Evolutionary conservation across 805 yeast genomes (phyloP), one percentile per base, ranked within the genome.

Genomic region (Lipomyces anomalus): DNA sequence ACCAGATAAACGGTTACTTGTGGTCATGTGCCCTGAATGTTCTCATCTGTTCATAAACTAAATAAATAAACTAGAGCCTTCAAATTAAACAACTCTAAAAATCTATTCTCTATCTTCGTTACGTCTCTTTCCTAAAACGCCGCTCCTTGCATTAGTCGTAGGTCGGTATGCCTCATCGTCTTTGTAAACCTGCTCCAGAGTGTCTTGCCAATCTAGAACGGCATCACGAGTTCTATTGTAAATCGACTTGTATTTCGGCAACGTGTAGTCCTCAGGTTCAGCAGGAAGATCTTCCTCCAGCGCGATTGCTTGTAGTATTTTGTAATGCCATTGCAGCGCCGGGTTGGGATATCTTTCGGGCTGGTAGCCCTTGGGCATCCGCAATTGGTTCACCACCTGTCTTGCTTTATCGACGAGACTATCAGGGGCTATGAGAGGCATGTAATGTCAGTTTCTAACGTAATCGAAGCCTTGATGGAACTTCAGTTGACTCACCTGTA

Each of bases 291-390:
- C 78, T 18, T 70, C 69, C 55, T 84, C 89, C 40, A 87, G 64
- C 16, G 84, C 70, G 46, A 76, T 75, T 42, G 82, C 82, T 56
- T 82, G 80, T 17, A 87, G 61, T 0, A 79, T 65, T 46, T 75
- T 74, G 62, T 77, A 80, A 57, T 80, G 84, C 70, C 80, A 81
- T 50, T 79, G 79, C 33, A 87, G 61, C 2, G 74, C 67, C 0
- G 95, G 94, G 57, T 84, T 84, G 20, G 72, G 71, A 55, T 69
- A 80, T 7, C 78, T 73, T 4, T 62, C 58, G 0, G 92, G 88
- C 6, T 66, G 62, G 56, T 79, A 85, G 0, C 75, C 78, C 22
- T 64, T 60, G 7, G 65, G 65, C 57, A 77, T 60, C 13, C 63
- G 65, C 43, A 79, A 69, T 38, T 66, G 67, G n/a, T 65, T 64